Evolutionary conservation across 179 eudicot species (phyloP).

Genomic region (Gypsophila paniculata): DNA sequence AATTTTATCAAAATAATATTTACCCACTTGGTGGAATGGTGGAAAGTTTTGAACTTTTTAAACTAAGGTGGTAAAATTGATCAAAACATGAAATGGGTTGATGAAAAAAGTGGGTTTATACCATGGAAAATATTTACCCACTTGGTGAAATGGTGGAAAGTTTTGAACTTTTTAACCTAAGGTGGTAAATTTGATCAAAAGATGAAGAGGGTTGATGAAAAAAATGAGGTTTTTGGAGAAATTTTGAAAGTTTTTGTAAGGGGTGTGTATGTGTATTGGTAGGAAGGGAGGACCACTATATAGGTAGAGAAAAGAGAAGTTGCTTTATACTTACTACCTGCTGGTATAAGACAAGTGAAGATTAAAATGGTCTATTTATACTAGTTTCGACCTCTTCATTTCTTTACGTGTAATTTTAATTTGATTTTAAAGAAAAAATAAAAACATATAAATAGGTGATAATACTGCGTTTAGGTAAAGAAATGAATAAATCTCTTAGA

Average conservation of each 20-base stretch:
- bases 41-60: neutral
- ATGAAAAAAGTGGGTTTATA: no score
- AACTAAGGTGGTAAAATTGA: no score
- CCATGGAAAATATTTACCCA: neutral
- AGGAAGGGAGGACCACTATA: slow-evolving; percentile 30
- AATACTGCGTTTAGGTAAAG: no score
- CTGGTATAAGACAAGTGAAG: slow-evolving; percentile 21
- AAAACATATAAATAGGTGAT: no score
- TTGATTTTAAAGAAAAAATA: no score
- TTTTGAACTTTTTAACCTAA: slow-evolving; percentile 4
- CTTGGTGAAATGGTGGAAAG: neutral
- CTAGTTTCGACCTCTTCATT: no score
- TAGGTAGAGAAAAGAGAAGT: slow-evolving; percentile 9
- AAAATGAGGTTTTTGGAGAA: neutral
- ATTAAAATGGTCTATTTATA: slow-evolving; percentile 11
- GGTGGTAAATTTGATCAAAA: slow-evolving; percentile 16
- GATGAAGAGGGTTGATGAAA: slow-evolving; percentile 23
- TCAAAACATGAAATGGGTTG: no score
- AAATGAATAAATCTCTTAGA: no score
- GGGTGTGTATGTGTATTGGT: neutral
- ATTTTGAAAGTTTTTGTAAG: neutral
- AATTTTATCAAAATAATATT: neutral
- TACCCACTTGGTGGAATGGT: neutral
- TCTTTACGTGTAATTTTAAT: no score
- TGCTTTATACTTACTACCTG: slow-evolving; percentile 28